phyloP scores from a whole-genome alignment of 2,329 filamentous ascomycete genomes.

The Exophiala spinifera region DNA sequence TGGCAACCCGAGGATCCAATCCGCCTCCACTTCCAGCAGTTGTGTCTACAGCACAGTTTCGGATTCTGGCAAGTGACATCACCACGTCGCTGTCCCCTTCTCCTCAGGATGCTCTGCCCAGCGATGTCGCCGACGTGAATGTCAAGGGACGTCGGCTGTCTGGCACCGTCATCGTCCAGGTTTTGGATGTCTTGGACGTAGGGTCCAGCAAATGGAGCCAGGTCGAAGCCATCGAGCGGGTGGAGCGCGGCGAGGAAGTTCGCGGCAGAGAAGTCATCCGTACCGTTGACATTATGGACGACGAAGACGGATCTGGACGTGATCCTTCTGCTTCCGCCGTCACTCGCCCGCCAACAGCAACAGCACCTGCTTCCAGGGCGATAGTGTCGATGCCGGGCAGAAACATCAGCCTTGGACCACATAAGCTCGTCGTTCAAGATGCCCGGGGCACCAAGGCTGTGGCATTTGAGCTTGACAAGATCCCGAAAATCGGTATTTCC shows the following conservation, averaged over 20 bases:
- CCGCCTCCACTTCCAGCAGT: conserved; percentile 62
- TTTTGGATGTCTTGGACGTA: conserved; percentile 83
- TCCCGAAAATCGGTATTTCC: conserved; percentile 61
- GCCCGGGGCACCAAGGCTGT: conserved; percentile 65
- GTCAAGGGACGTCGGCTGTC: conserved; percentile 56
- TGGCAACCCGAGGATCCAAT: conserved; percentile 53
- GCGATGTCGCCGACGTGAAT: conserved; percentile 52
- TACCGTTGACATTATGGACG: conserved; percentile 57
- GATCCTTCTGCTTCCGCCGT: background rate
- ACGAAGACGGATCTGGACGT: conserved; percentile 33
- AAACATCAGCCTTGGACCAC: conserved; percentile 56
- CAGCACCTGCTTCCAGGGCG: conserved; percentile 22
- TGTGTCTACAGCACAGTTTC: conserved; percentile 74
- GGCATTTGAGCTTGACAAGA: conserved; percentile 66
- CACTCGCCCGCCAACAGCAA: too few relatives aligned
- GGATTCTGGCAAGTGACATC: conserved; percentile 75
- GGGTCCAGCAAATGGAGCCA: conserved; percentile 79
- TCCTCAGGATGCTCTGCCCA: conserved; percentile 54
- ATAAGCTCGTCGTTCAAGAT: conserved; percentile 82
- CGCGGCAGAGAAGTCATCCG: conserved; percentile 77
- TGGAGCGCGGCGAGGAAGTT: conserved; percentile 51
- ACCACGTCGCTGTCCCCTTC: conserved; percentile 53
- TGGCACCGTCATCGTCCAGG: conserved; percentile 69
- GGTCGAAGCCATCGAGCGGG: conserved; percentile 65
- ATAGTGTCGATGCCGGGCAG: conserved; percentile 1